Evolutionary conservation across 306 rosid species (phyloP), one percentile per base, ranked within the genome.

Genomic region (Cucurbita maxima): DNA sequence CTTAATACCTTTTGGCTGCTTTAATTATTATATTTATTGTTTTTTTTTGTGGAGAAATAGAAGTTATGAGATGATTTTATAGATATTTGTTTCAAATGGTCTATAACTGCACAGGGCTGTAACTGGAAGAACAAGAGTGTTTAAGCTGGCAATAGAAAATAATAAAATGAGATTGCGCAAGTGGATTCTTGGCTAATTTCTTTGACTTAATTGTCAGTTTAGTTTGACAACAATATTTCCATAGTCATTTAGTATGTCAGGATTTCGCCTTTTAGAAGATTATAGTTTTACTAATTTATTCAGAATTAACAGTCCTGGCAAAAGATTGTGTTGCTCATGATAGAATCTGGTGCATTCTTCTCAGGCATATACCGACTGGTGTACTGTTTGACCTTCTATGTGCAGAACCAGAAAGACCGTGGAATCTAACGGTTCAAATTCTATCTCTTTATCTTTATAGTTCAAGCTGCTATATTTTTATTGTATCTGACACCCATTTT

Each of bases 311-410:
- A 71, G n/a, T 71, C 34, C 18, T 34, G 61, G 75, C 8, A 71
- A 71, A 51, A 52, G 34, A 11, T 52, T 53, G 13, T 30, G 58
- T 25, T n/a, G n/a, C 75, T 71, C 47, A 36, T 52, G 48, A 30
- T 22, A 44, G 13, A 19, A 40, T 43, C 20, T 44, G 77, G 51
- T 74, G 56, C 38, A 41, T 13, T 14, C 52, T 57, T 71, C 47
- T 47, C 74, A 92, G 98, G 98, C 79, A 87, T 75, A 83, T 94
- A 78, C 99, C 99, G 0, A 91, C 95, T 0, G 99, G 99, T 62
- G 97, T 94, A 83, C 92, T 94, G n/a, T 94, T 94, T 69, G 99
- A 94, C 85, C 97, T 90, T 74, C 81, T 94, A 14, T 94, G 91
- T 58, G 87, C 78, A 7, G 95, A 94, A 77, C 92, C 99, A 25